Evolutionary conservation across 1,139 yeast species (phyloP), one percentile per base, ranked within the genome.

Genomic region (Arxiozyma slooffiae): DNA sequence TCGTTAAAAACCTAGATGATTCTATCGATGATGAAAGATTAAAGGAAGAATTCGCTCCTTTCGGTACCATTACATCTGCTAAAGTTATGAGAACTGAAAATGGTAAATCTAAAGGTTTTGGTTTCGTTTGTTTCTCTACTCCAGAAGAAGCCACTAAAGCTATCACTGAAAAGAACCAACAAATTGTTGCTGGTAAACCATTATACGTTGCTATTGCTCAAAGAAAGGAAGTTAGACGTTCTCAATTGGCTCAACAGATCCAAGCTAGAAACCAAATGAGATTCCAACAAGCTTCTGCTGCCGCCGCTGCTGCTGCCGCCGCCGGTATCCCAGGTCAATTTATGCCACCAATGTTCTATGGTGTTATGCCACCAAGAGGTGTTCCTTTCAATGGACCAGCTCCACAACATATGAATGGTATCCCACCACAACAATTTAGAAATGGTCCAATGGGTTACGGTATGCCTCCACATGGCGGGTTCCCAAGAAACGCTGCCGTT

Each of bases 111-210:
- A 90, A 87, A 79, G 97, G 98, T 62, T 92, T 92, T 71, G 98
- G 98, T 67, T 92, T 92, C 70, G 99, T 92, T 64, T 89, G 98
- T 76, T 94, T 85, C 85, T 83, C 96, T 53, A 75, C 95, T 59
- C 97, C 97, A 67, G 98, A 92, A 73, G 98, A 92, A 79, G 98
- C 99, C 62, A 87, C 96, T 66, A 89, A 89, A 78, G 99, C 99
- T 60, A 89, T 90, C 71, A 81, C 94, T 64, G 98, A 92, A 78
- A 90, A 92, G 96, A 89, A 90, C 81, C 97, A 90, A 77, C 86
- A 92, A 72, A 86, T 92, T 86, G 81, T 92, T 65, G 82, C 82
- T 65, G 90, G 94, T 70, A 92, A 94, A 80, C 98, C 98, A 67
- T 80, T 92, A 70, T 92, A 92, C 71, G 99, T 92, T 73, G 97